phyloP scores from a whole-genome alignment of 73 alveolate species.

The Tetrahymena borealis region DNA sequence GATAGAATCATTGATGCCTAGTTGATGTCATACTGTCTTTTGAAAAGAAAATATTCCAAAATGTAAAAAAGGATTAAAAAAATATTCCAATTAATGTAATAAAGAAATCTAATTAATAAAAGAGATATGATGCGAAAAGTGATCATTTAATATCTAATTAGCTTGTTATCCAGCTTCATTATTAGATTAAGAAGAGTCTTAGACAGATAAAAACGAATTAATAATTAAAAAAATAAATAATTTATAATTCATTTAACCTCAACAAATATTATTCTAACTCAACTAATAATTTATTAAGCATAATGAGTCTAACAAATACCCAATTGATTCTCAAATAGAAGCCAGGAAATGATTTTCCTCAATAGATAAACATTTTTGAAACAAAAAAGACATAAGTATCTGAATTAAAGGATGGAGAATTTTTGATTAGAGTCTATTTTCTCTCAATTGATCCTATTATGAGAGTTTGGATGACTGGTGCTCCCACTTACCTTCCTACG shows the following conservation, averaged over 20 bases:
- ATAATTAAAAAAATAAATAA: background rate
- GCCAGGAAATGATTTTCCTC: background rate
- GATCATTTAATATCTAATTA: background rate
- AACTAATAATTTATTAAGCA: background rate
- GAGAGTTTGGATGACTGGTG: conserved; percentile 47
- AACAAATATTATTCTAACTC: background rate
- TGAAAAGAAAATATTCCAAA: background rate
- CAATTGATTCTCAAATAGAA: background rate
- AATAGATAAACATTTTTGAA: background rate
- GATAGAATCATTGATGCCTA: no score
- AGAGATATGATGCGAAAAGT: background rate
- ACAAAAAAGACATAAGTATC: background rate
- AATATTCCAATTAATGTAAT: background rate
- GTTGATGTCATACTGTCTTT: no score
- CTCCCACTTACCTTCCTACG: conserved; percentile 24
- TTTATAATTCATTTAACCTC: background rate
- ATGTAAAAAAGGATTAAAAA: background rate
- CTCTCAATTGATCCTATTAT: conserved; percentile 27
- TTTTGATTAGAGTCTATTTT: background rate
- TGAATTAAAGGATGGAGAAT: background rate
- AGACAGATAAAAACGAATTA: background rate
- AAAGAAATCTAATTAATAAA: background rate
- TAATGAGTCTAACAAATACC: background rate
- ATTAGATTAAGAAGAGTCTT: background rate
- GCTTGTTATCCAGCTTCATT: background rate